Evolutionary conservation across 768 basidiomycete species (phyloP).

Genomic region (Hebeloma cylindrosporum): DNA sequence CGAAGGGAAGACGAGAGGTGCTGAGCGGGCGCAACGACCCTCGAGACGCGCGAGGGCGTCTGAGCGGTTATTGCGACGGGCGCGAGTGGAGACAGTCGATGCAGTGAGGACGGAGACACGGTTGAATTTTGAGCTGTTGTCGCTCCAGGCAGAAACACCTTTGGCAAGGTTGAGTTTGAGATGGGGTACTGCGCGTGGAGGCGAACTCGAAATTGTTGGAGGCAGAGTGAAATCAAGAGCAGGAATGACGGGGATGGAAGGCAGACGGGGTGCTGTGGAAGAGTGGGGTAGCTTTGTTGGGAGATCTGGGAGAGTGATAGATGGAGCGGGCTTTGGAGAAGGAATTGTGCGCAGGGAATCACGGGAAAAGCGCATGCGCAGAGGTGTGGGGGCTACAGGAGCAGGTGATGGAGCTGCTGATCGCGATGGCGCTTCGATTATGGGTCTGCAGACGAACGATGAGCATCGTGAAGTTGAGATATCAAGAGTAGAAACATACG

Average conservation of each 20-base stretch:
- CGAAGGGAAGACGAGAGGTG: constrained; percentile 13
- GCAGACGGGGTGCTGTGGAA: constrained; percentile 30
- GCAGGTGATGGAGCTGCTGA: constrained; percentile 16
- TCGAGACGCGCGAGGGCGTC: constrained; percentile 67
- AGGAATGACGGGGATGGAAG: constrained; percentile 29
- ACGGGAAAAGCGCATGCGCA: constrained; percentile 32
- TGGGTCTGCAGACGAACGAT: constrained; percentile 21
- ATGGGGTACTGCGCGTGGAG: constrained; percentile 17
- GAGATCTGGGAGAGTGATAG: constrained; percentile 46
- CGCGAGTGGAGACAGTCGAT: constrained; percentile 38
- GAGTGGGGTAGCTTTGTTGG: constrained; percentile 14
- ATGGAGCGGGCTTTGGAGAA: constrained; percentile 61
- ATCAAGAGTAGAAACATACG: constrained; percentile 18
- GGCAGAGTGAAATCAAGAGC: constrained; percentile 27
- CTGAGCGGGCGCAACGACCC: constrained; percentile 48
- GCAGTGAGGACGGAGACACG: constrained; percentile 18
- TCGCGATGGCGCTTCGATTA: constrained; percentile 19
- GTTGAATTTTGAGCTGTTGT: no score
- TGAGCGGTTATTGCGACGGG: constrained; percentile 49
- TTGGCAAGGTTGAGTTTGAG: constrained; percentile 10
- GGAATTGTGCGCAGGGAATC: constrained; percentile 50
- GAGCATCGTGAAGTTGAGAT: constrained; percentile 1
- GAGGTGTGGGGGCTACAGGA: constrained; percentile 20
- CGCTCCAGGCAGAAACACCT: no score
- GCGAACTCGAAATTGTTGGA: constrained; percentile 22